A percentile compares a stretch with the other conserved stretches of the same genome.
phyloP scores from a whole-genome alignment of 345 rosid genomes.

The Odontarrhena argentea region DNA sequence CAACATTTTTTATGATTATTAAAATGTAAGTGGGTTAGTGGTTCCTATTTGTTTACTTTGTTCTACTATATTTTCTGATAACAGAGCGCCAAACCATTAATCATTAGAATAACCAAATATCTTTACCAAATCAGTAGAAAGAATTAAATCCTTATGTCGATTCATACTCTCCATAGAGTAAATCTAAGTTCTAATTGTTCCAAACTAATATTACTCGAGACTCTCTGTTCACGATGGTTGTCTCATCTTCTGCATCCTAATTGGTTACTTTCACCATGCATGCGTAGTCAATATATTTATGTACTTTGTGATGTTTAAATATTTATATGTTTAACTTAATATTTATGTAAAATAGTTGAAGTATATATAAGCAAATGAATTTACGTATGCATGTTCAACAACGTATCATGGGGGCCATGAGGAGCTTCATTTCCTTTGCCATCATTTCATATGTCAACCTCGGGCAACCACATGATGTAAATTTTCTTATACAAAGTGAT shows the following conservation, averaged over 20 bases:
- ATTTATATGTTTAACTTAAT: background rate
- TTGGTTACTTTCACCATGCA: background rate
- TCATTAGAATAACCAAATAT: background rate
- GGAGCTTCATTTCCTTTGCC: background rate
- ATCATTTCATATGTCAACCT: constrained; percentile 8
- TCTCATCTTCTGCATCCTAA: constrained; percentile 16
- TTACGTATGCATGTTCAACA: constrained; percentile 28
- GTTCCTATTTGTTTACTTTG: too few species aligned
- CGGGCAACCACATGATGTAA: constrained; percentile 3
- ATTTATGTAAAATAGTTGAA: background rate
- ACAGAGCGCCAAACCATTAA: too few species aligned
- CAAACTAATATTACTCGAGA: background rate
- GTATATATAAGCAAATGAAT: background rate
- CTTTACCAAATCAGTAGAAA: too few species aligned
- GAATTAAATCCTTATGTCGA: background rate
- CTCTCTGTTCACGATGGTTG: constrained; percentile 5
- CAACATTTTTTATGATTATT: too few species aligned
- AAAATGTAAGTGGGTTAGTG: too few species aligned
- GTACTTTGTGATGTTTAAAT: background rate
- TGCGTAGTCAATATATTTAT: constrained; percentile 3
- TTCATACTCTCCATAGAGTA: background rate
- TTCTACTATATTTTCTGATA: too few species aligned
- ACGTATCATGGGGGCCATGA: constrained; percentile 17
- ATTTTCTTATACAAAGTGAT: background rate
- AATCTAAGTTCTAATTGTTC: background rate